phyloP scores from a whole-genome alignment of 2,329 filamentous ascomycete species.

The Epichloe sibirici region DNA sequence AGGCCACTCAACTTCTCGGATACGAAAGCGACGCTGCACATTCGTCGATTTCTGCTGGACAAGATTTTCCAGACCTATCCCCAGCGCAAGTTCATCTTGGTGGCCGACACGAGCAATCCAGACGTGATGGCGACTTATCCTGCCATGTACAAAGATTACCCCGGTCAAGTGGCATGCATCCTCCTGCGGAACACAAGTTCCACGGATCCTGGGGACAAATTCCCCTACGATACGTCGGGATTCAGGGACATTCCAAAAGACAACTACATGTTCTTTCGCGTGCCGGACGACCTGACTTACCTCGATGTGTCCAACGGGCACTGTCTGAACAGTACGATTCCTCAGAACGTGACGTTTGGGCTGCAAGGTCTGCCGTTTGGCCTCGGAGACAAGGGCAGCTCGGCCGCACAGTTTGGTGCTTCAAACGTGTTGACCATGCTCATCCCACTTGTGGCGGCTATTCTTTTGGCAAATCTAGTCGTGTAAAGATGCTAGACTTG shows the following conservation, averaged over 20 bases:
- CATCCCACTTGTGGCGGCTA: slow-evolving; percentile 10
- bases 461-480: slow-evolving; percentile 10
- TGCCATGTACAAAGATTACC: slow-evolving; percentile 50
- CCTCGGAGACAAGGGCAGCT: slow-evolving; percentile 21
- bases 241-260: slow-evolving; percentile 55
- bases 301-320: slow-evolving; percentile 57
- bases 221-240: slow-evolving; percentile 63
- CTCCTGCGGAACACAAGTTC: slow-evolving; percentile 62
- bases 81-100: slow-evolving; percentile 59
- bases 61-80: slow-evolving; percentile 68
- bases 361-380: slow-evolving; percentile 47
- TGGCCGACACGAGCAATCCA: slow-evolving; percentile 65
- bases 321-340: slow-evolving; percentile 52
- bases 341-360: slow-evolving; percentile 61
- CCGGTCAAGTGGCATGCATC: slow-evolving; percentile 64
- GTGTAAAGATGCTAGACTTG: not conserved
- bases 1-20: slow-evolving; percentile 73
- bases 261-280: slow-evolving; percentile 69
- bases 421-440: slow-evolving; percentile 11
- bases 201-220: slow-evolving; percentile 53
- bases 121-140: slow-evolving; percentile 61
- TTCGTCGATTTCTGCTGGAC: slow-evolving; percentile 56
- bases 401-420: slow-evolving; percentile 13
- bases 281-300: slow-evolving; percentile 53
- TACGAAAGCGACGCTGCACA: slow-evolving; percentile 55